Base-by-base conservation (phyloP, 306 rosid species). In the Pterocarpus santalinus region DNA sequence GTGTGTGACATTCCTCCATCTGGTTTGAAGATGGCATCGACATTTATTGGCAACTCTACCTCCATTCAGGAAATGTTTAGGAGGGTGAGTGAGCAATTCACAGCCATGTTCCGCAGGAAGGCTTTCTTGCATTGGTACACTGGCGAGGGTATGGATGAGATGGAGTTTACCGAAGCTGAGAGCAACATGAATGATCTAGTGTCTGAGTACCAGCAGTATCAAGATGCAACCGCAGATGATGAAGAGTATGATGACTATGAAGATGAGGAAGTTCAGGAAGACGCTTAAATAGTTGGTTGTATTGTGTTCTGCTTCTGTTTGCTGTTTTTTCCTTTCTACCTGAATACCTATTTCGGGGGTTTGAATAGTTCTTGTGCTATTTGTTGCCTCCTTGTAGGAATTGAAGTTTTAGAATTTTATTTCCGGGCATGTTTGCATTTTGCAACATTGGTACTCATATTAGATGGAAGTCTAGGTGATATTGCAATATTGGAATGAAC, bases 81-180 rank as follows among this genome's bases (percentile, higher is more conserved):
- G 78, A 88, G 94, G 81, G 94, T 90, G 75, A 90, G 94, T 9
- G 94, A 90, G 86, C 94, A 90, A 76, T 90, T 90, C 85, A 90
- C 94, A 0, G 94, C 94, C 5, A 90, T 90, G 94, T 90, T 90
- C 87, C 94, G 94, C 46, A 88, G 94, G 53, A 90, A 90, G 90
- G 94, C 94, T 85, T 90, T 90, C 88, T 80, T 89, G 85, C 92
- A 89, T 68, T 86, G 90, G 92, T 89, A 89, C 85, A 89, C 92
- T 1, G 92, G 92, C 34, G 90, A 89, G 70, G 92, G 92, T 5
- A 89, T 89, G 92, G 92, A 89, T 12, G 92, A 89, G 81, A 89
- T 89, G 92, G 92, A 89, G 82, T 89, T 89, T 53, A 89, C 92
- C 0, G 90, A 89, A 74, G 92, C 90, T 15, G 90, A 89, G 65